Evolutionary conservation across 208 protist genomes (phyloP).

Genomic region (Trypanosoma conorhini): DNA sequence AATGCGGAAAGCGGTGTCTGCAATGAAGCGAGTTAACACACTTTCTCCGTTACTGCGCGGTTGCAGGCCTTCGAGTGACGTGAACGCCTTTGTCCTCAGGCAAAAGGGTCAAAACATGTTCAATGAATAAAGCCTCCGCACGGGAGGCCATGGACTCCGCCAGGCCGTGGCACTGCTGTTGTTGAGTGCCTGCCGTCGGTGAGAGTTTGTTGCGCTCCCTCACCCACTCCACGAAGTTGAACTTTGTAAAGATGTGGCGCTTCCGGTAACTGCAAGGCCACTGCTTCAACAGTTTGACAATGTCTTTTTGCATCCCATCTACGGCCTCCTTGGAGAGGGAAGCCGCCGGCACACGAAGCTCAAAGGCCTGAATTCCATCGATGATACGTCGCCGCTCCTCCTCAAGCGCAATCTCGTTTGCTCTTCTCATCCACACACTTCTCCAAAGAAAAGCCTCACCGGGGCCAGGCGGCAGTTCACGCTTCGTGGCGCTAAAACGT

Average conservation of each 20-base stretch:
- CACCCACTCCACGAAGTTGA: conserved; percentile 25
- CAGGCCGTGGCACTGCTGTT: conserved; percentile 25
- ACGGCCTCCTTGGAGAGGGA: conserved; percentile 52
- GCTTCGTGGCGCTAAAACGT: background rate
- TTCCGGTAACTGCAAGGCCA: conserved; percentile 24
- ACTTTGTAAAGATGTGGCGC: conserved; percentile 26
- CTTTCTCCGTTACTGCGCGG: background rate
- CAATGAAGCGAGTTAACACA: background rate
- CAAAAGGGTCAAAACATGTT: conserved; percentile 45
- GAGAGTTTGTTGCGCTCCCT: conserved; percentile 6
- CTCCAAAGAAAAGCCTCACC: conserved; percentile 16
- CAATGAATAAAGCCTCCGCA: conserved; percentile 69
- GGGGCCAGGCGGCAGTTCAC: too few species aligned
- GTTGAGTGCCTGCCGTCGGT: background rate
- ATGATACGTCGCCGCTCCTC: conserved; percentile 36
- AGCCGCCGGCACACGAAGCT: conserved; percentile 43
- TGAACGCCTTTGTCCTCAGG: conserved; percentile 4
- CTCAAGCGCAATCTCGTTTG: conserved; percentile 49
- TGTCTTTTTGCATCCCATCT: conserved; percentile 39
- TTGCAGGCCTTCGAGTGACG: background rate
- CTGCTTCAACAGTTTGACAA: conserved; percentile 29
- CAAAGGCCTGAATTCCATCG: conserved; percentile 38
- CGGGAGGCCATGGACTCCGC: conserved; percentile 61
- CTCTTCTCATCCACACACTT: conserved; percentile 58
- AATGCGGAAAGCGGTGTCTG: background rate